Base-by-base conservation (phyloP, 768 basidiomycete genomes). In the Termitomyces sp. region DNA sequence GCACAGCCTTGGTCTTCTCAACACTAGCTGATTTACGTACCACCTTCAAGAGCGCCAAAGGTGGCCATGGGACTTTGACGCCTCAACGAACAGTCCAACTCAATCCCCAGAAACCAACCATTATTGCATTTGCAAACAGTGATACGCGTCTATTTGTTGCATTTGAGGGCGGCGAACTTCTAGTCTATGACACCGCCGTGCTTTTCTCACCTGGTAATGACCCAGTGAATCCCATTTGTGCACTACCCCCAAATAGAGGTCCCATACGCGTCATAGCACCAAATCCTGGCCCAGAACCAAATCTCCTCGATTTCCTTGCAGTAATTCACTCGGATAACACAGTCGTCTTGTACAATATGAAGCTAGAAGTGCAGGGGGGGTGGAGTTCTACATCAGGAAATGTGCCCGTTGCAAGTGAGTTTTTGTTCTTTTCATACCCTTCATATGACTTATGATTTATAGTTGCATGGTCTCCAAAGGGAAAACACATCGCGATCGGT, bases 401-500 rank as follows among this genome's bases (percentile, higher is more conserved):
- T 29, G 76, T 75, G 31, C 86, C 87, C 1, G 79, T 80, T 9
- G 79, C 85, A 57, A 76, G 89, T 90, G 55, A 57, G 86, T 75
- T n/a, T 39, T 42, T 20, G 4, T 22, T 36, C 54, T 15, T 15
- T 29, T 31, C 18, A 10, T 60, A 9, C 42, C 42, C 13, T 57
- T 50, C 24, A 51, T 33, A 29, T 5, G 3, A 34, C 55, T 61
- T 26, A 47, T 22, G 36, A 53, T 9, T 24, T n/a, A 53, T 46
- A 92, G 91, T 87, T 9, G 81, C 87, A 13, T 93, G 91, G 90
- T 92, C 90, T 3, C 88, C 90, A 1, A 91, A 90, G 68, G 91
- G 90, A 46, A 93, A 90, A 66, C 90, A 92, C 56, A 75, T 93
- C 42, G 89, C 88, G 1, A 80, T 93, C 47, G 91, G 87, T 24